Conservation (phyloP, 139 green algal genomes). For the Chlorella sp. region DNA sequence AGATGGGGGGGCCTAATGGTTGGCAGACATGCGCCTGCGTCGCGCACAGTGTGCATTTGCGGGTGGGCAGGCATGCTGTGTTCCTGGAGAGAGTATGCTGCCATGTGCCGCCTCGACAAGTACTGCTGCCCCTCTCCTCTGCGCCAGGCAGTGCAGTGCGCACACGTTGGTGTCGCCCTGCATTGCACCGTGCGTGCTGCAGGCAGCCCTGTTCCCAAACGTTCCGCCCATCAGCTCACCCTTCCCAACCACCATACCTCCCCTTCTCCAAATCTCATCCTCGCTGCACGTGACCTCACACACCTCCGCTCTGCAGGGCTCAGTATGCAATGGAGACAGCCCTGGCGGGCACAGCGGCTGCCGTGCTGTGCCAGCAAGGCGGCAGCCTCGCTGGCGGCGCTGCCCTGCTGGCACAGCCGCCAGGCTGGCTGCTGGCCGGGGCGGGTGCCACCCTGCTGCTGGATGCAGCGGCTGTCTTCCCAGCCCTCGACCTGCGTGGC, state of each 20-base stretch:
- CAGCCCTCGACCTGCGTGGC: conserved; percentile 1
- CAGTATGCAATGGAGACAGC: conserved; percentile 19
- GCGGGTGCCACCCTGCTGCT: not conserved
- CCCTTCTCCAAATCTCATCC: not conserved
- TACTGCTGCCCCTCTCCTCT: not conserved
- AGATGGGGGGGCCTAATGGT: too few relatives aligned
- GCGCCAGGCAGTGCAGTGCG: not conserved
- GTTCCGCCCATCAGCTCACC: not conserved
- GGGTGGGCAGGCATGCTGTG: not conserved
- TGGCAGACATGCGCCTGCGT: too few relatives aligned
- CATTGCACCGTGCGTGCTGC: not conserved
- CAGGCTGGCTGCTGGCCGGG: not conserved
- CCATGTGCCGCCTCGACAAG: not conserved
- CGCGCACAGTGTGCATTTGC: too few relatives aligned
- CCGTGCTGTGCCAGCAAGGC: not conserved
- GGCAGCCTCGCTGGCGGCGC: not conserved
- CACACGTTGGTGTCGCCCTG: not conserved
- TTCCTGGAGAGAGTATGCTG: not conserved
- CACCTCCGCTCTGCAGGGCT: not conserved
- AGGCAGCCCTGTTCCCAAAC: not conserved
- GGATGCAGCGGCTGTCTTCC: not conserved
- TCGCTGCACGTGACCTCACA: too few relatives aligned
- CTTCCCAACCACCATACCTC: not conserved
- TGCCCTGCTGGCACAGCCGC: not conserved
- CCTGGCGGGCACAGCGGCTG: not conserved